These are phyloP conservation scores for Teunomyces cretensis DNA, from an alignment of 805 yeast species.

Conservation along the genomic window DNA sequence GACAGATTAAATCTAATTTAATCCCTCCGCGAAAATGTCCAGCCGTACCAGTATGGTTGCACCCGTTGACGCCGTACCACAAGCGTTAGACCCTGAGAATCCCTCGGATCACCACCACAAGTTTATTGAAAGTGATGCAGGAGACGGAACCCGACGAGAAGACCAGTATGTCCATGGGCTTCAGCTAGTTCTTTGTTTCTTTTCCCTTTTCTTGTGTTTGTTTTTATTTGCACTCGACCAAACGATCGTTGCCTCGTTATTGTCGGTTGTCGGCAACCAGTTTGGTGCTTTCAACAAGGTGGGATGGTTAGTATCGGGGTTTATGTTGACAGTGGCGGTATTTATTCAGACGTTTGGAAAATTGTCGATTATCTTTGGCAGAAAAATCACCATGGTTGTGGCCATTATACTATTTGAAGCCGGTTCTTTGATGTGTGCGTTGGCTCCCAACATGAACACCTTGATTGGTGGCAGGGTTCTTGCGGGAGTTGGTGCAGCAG, in stretches of 20 bases:
- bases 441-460: slow-evolving; percentile 35
- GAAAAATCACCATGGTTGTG: slow-evolving; percentile 29
- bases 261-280: slow-evolving; percentile 35
- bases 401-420: slow-evolving; percentile 28
- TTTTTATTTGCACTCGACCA: slow-evolving; percentile 40
- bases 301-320: slow-evolving; percentile 40
- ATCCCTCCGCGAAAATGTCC: neutral
- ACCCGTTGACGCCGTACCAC: neutral
- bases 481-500: slow-evolving; percentile 39
- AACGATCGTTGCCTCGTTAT: slow-evolving; percentile 35
- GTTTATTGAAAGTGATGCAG: slow-evolving; percentile 41
- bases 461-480: slow-evolving; percentile 41
- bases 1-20: no score
- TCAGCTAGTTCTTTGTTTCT: slow-evolving; percentile 23
- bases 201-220: slow-evolving; percentile 28
- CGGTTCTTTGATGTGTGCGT: slow-evolving; percentile 39
- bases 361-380: slow-evolving; percentile 35
- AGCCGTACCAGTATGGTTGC: neutral
- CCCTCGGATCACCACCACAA: neutral
- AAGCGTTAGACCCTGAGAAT: neutral
- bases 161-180: slow-evolving; percentile 36
- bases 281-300: slow-evolving; percentile 32
- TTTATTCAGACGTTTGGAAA: slow-evolving; percentile 39
- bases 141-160: slow-evolving; percentile 41
- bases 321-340: slow-evolving; percentile 32